Base-by-base conservation (phyloP, 2,329 filamentous ascomycete species). In the Xenosphaeropsis pyriputrescens region DNA sequence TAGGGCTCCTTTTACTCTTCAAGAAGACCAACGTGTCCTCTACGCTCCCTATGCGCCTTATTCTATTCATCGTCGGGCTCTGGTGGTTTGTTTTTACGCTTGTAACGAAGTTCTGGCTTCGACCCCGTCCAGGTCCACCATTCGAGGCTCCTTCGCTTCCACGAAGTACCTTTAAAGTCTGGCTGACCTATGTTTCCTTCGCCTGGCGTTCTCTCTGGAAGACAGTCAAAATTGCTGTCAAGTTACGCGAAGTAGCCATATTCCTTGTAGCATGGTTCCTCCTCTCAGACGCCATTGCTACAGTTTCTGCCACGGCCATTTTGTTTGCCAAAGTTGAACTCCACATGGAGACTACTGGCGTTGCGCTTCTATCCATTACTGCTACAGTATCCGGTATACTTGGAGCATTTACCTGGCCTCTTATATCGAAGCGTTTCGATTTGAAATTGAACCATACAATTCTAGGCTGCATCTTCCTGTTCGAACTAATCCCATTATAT, bases 41-140 rank as follows among this genome's bases (percentile, higher is more conserved):
- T 2, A 86, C 81, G 0, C 86, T 86, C 65, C 83, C 84, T 0
- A 75, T 94, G 36, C 77, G 86, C 3, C 68, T 95, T 5, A 88
- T 89, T 0, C 69, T 95, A 5, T 85, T 89, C 56, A 61, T 85
- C 41, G 77, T 94, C 37, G 89, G 89, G 29, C 57, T 75, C 16
- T 96, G 89, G 88, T 95, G 89, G 89, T 75, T 86, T 32, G 41
- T 79, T 30, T 95, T 95, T 55, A 89, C 84, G 4, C 74, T 94
- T 39, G 88, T 88, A 0, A 76, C 85, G 1, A 83, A 82, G 3
- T 59, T 89, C 50, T 94, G 85, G 80, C 67, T 96, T 19, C 77
- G 86, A 34, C 76, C 85, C 3, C 75, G 89, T 33, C 89, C 89
- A 1, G 89, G 89, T 0, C 89, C 89, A 18, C 85, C 86, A 0